A percentile compares a stretch with the other conserved stretches of the same genome.
Conservation (phyloP, 441 rosid genomes). For the Gossypium aridum region DNA sequence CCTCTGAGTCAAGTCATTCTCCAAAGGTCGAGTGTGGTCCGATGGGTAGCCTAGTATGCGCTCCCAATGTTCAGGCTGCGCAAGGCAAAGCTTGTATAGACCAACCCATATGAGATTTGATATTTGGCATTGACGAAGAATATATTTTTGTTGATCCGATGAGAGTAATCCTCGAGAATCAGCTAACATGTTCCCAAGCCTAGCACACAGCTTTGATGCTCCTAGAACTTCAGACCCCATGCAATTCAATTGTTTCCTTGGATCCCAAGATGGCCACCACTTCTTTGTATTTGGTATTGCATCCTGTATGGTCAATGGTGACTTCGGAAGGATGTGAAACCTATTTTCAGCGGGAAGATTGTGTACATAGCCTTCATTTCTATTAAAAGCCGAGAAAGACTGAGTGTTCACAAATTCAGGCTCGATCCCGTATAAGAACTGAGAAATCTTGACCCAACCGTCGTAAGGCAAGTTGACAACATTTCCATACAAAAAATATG, state of each 20-base stretch:
- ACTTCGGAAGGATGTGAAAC: conserved; percentile 46
- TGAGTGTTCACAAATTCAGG: conserved; percentile 71
- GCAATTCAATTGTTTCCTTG: conserved; percentile 59
- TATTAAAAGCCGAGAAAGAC: conserved; percentile 57
- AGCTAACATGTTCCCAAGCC: conserved; percentile 39
- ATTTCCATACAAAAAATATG: conserved; percentile 76
- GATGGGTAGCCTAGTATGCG: conserved; percentile 72
- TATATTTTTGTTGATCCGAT: conserved; percentile 46
- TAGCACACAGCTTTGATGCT: conserved; percentile 45
- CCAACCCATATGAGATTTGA: conserved; percentile 82
- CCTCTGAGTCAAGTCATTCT: conserved; percentile 38
- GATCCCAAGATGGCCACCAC: conserved; percentile 98
- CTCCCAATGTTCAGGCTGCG: conserved; percentile 66
- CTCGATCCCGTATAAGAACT: conserved; percentile 49
- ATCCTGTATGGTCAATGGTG: conserved; percentile 57
- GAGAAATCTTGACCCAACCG: conserved; percentile 63
- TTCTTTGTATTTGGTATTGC: conserved; percentile 58
- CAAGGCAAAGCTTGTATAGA: conserved; percentile 38
- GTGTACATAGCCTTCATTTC: conserved; percentile 86
- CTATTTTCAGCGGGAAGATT: conserved; percentile 69
- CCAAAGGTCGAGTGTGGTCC: conserved; percentile 52
- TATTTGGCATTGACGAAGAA: conserved; percentile 49
- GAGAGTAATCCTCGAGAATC: conserved; percentile 52
- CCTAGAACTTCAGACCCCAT: conserved; percentile 30
- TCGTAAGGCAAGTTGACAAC: conserved; percentile 39